Evolutionary conservation across 148 eudicot genomes (phyloP), one percentile per base, ranked within the genome.

Genomic region (Chenopodium suecicum): DNA sequence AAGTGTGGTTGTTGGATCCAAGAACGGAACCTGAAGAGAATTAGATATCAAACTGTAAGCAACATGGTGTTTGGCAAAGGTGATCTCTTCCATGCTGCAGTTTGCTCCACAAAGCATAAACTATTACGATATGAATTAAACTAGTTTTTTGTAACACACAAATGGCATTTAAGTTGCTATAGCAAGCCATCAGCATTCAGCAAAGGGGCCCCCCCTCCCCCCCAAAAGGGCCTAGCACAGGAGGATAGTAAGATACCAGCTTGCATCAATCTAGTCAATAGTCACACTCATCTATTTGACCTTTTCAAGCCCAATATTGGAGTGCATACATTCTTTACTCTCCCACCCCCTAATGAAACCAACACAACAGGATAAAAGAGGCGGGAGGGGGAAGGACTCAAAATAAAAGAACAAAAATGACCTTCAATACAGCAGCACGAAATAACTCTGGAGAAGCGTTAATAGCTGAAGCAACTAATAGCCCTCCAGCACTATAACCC

Each of bases 401-500:
- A 37, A 29, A 50, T 72, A 37, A 64, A 1, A 80, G 66, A 56
- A 48, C 1, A n/a, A 6, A 23, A 76, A 83, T 73, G 41, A 95
- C 99, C 99, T 95, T 91, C 85, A 95, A 78, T 77, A 95, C 88
- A 71, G 94, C 98, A 86, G 92, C 99, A 80, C 93, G 90, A 75
- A 95, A 92, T 81, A 95, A 82, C 79, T 91, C 86, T 32, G 98
- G 99, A 82, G 87, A 87, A 73, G 76, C 79, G 80, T 95, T 95
- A 46, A 95, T 91, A 56, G 98, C 98, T 46, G 95, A 90, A 88
- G 98, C 98, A 83, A 93, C 95, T 83, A 95, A 83, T 79, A 95
- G 92, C 74, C 99, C 98, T 83, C 99, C 99, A 66, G 99, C 98
- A 86, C 98, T 93, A 79, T 90, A 94, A 83, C 99, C 99, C 97